Conservation (phyloP, 1,284 basidiomycete species). For the Trichosporon coremiiforme region DNA sequence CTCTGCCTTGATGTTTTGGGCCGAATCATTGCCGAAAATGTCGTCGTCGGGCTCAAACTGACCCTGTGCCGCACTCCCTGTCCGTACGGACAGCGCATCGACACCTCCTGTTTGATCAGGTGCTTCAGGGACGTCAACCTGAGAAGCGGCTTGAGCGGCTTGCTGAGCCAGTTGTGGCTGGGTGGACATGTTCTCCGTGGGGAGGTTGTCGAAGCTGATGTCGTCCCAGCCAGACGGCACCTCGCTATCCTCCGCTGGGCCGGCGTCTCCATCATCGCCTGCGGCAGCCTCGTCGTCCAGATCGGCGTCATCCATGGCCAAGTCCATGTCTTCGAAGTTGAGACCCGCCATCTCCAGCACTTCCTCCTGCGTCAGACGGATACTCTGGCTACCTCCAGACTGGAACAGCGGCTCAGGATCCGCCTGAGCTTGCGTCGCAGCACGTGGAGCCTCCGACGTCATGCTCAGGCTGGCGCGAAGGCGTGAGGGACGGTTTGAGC, state of each 20-base stretch:
- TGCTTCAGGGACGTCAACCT: not conserved
- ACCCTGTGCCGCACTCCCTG: not conserved
- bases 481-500: slow-evolving; percentile 6
- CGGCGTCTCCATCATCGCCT: not conserved
- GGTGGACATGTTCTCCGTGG: slow-evolving; percentile 27
- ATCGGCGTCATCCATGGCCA: slow-evolving; percentile 37
- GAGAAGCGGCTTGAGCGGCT: not conserved
- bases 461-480: slow-evolving; percentile 33
- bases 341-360: slow-evolving; percentile 40
- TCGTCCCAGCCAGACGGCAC: slow-evolving; percentile 27
- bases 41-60: slow-evolving; percentile 18
- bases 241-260: not conserved
- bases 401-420: slow-evolving; percentile 38
- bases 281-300: not conserved
- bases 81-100: not conserved
- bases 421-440: slow-evolving; percentile 8
- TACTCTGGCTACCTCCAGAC: slow-evolving; percentile 29
- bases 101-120: not conserved
- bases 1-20: not conserved
- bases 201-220: slow-evolving; percentile 24
- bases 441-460: slow-evolving; percentile 20
- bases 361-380: slow-evolving; percentile 40
- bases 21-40: slow-evolving; percentile 16
- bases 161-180: slow-evolving; percentile 19
- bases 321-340: slow-evolving; percentile 36